Base-by-base conservation (phyloP, 1,139 yeast genomes). In the Nadsonia starkeyi-henricii region DNA sequence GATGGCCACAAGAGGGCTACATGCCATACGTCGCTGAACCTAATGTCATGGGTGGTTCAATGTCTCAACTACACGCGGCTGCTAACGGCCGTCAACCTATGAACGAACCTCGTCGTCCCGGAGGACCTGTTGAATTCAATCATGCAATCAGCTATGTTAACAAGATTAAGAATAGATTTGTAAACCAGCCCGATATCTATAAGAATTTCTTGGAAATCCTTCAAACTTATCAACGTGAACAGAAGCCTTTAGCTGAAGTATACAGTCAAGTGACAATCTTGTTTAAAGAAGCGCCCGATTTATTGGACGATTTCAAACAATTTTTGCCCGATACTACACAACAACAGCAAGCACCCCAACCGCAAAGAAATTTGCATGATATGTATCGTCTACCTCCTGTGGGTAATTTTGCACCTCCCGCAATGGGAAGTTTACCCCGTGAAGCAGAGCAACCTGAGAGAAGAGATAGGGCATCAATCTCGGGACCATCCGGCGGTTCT, bases 121-220 rank as follows among this genome's bases (percentile, higher is more conserved):
- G 86, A 17, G 91, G 93, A 2, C 96, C 95, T 50, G 91, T 88
- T 12, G 97, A 91, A 67, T 89, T 91, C 70, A 89, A 91, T 62
- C 97, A 91, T 65, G 98, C 98, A 30, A 91, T 91, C 55, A 83
- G 85, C 55, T 91, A 91, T 62, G 99, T 91, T 51, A 91, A 91
- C 69, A 88, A 89, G 65, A 91, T 91, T 60, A 93, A 93, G 63
- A 89, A 91, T 48, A 77, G 97, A 53, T 91, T 88, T 65, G 85
- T 95, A 33, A 78, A 81, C 61, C 96, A 89, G 62, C 98, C 98
- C 0, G 97, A 91, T 60, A 85, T 88, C 50, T 91, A 91, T 70
- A 93, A 93, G 67, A 89, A 82, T 58, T 91, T 91, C 59, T 72
- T 93, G 67, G 99, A 93, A 63, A 91, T 91, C 50, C 71, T 91